These are phyloP conservation scores for Asterochloris sp. DNA, from an alignment of 139 green algal genomes.

Conservation along the genomic window DNA sequence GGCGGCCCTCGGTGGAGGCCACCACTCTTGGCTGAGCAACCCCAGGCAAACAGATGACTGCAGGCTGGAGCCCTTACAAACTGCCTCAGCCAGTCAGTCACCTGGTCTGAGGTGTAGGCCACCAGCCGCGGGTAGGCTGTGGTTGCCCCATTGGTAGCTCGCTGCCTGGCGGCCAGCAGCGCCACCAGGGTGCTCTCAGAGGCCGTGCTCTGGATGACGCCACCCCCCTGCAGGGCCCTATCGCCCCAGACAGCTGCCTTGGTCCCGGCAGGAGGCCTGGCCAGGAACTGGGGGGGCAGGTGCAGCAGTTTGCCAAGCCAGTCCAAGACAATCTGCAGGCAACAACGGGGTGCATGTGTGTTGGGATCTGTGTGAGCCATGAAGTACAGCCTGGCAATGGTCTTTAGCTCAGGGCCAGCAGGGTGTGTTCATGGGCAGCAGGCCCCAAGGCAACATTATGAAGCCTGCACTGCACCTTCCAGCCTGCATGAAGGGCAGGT, in stretches of 20 bases:
- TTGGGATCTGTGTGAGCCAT: neutral
- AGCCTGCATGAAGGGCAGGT: neutral
- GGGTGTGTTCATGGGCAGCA: no score
- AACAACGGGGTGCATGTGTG: neutral
- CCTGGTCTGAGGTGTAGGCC: constrained; percentile 61
- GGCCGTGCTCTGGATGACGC: constrained; percentile 65
- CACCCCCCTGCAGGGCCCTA: constrained; percentile 36
- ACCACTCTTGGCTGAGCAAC: neutral
- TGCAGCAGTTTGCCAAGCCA: constrained; percentile 73
- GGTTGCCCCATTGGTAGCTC: constrained; percentile 8
- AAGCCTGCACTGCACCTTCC: neutral
- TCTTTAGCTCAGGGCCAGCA: no score
- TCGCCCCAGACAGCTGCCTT: neutral
- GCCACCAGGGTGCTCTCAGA: constrained; percentile 64
- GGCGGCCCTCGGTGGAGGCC: neutral
- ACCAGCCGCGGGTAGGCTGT: constrained; percentile 40
- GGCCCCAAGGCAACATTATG: neutral
- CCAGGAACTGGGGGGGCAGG: constrained; percentile 64
- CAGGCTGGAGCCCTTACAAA: neutral
- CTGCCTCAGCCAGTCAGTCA: neutral
- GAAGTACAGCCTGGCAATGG: no score
- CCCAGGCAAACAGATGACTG: no score
- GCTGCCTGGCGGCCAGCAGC: constrained; percentile 61
- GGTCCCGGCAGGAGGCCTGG: neutral
- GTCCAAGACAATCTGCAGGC: constrained; percentile 68